phyloP scores from a whole-genome alignment of 148 eudicot species.

The Camellia sinensis region DNA sequence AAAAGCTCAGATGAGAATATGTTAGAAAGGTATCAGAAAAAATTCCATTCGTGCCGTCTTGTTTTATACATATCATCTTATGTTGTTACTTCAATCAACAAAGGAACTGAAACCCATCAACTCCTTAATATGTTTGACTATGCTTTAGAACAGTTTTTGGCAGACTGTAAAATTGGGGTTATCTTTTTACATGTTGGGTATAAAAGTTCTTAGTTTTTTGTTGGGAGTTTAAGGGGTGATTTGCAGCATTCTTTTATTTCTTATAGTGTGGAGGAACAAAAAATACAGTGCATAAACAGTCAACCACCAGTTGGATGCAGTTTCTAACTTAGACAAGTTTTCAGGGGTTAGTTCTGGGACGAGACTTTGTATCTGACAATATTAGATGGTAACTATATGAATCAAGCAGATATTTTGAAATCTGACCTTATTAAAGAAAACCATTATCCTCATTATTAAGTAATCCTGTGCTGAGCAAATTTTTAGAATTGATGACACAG shows the following conservation, averaged over 20 bases:
- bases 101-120: background rate
- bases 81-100: background rate
- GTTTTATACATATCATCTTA: background rate
- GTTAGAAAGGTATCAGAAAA: conserved; percentile 4
- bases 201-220: conserved; percentile 1
- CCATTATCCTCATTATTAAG: background rate
- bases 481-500: background rate
- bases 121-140: background rate
- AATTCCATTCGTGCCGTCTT: background rate
- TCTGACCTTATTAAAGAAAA: background rate
- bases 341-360: background rate
- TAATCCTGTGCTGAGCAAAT: background rate
- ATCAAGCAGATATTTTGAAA: conserved; percentile 3
- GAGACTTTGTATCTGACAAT: background rate
- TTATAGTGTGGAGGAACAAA: background rate
- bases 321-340: background rate
- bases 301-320: background rate
- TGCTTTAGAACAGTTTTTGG: background rate
- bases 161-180: background rate
- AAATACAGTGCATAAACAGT: background rate
- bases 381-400: background rate
- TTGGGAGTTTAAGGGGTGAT: background rate
- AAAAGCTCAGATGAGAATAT: conserved; percentile 11
- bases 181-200: background rate
- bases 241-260: background rate